These are phyloP conservation scores for Talaromyces sp. DNA, from an alignment of 2,329 filamentous ascomycete genomes.

Conservation along the genomic window DNA sequence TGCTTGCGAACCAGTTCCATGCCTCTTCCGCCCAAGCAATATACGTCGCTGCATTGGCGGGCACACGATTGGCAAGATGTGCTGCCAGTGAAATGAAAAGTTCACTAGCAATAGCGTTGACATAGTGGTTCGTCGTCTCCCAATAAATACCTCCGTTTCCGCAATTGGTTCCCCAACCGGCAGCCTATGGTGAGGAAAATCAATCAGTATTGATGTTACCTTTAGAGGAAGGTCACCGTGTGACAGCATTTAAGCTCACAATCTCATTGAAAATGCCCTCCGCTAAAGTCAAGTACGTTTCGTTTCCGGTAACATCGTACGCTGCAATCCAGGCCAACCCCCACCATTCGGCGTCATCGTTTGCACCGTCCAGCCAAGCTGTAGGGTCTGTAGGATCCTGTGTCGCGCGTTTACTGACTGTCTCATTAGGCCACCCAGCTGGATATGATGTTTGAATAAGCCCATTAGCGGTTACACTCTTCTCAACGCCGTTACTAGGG, in stretches of 20 bases:
- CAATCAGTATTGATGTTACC: background rate
- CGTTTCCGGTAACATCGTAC: slow-evolving; percentile 51
- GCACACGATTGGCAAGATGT: slow-evolving; percentile 52
- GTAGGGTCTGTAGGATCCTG: slow-evolving; percentile 8
- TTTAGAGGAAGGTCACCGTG: background rate
- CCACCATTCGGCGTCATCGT: slow-evolving; percentile 56
- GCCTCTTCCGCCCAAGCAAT: slow-evolving; percentile 46
- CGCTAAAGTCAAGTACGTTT: slow-evolving; percentile 46
- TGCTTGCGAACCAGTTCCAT: slow-evolving; percentile 51
- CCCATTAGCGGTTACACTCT: background rate
- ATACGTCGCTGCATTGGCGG: slow-evolving; percentile 38
- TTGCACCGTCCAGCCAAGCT: slow-evolving; percentile 23
- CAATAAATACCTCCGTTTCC: slow-evolving; percentile 50
- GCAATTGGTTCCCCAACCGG: slow-evolving; percentile 43
- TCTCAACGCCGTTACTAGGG: slow-evolving; percentile 4
- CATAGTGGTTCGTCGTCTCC: slow-evolving; percentile 44
- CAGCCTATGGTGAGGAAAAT: background rate
- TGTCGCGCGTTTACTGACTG: background rate
- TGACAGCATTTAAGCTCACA: slow-evolving; percentile 20
- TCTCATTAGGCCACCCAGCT: background rate
- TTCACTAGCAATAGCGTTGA: slow-evolving; percentile 56
- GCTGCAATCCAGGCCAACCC: slow-evolving; percentile 53
- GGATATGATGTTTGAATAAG: slow-evolving; percentile 3
- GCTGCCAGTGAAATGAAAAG: slow-evolving; percentile 55
- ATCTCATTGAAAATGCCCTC: slow-evolving; percentile 50